Base-by-base conservation (phyloP, 2,329 filamentous ascomycete genomes). In the Xylariomycetidae sp. region DNA sequence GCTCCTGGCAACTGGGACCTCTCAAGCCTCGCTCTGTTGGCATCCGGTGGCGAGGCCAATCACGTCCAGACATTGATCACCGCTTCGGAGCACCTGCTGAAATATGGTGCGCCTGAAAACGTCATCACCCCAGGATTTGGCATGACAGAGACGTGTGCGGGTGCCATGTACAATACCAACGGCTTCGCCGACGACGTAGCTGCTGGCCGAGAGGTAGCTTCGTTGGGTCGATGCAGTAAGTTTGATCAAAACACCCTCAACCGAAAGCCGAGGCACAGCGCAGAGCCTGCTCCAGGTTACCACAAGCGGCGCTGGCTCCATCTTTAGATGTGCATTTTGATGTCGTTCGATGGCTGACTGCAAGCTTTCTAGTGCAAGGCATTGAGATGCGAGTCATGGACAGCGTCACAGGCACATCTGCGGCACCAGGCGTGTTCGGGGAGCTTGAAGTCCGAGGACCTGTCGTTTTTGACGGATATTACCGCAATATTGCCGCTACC, bases 381-480 rank as follows among this genome's bases (percentile, higher is more conserved):
- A 54, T 63, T 0, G 35, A 60, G 20, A 63, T 43, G 32, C 26
- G 34, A 5, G 38, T 70, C 20, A 48, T 39, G 12, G 32, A 19
- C n/a, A 25, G 40, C 9, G 34, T 38, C 7, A 19, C 32, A 13
- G 40, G 36, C 7, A 32, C 46, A 13, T 31, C 37, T 6, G 44
- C 37, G 4, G 19, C 14, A 7, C 14, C 37, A 6, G 51, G 52
- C 18, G 45, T 56, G n/a, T 52, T 63, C 5, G 78, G 79, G 2
- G 69, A 79, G 48, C 61, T 83, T 12, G 76, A 74, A 64, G 58
- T 82, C 0, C 64, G 65, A 4, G 76, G 68, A 2, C 67, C 68
- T 0, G 75, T 78, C 27, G 62, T 85, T 7, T 82, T 82, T 63
- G 68, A 72, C 35, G 69, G 71, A 2, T 84, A 85, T 49, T 81